Evolutionary conservation across 768 basidiomycete genomes (phyloP), one percentile per base, ranked within the genome.

Genomic region (Flagelloscypha sp.): DNA sequence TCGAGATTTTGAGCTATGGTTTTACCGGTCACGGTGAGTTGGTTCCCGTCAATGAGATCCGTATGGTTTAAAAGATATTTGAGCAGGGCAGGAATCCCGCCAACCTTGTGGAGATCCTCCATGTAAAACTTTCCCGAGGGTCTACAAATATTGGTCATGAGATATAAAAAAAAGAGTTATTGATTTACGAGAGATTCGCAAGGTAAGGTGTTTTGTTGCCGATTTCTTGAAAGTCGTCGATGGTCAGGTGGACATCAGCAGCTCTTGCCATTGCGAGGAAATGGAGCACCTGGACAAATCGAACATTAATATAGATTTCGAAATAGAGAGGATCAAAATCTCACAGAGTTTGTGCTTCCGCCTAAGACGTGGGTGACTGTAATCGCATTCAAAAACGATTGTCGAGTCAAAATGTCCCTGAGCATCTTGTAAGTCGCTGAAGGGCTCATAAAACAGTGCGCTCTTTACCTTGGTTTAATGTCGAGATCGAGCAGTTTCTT

Each of bases 1-100:
- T 64, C 77, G 22, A 92, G 67, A 57, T 95, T 94, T 58, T 92
- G 77, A 10, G 84, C 83, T 25, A 95, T 64, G 2, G 89, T 92
- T 60, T 79, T 87, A 35, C 92, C 92, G 9, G 90, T 95, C 27
- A 94, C 84, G 23, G 92, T 97, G 56, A 90, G 60, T 48, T 84
- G 82, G 41, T 65, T 72, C 24, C 86, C 85, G 52, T 89, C 83
- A 43, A 90, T 81, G 40, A 90, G 62, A 52, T 81, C 65, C 8
- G 82, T 83, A 52, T 84, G 63, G 46, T 83, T 80, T 31, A 88
- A 61, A 27, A 90, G 68, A 54, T 88, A 89, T 58, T 89, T 90
- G 40, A 90, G 57, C 34, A 90, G 68, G 1, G 84, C 84, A 0
- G 88, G 89, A 35, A 89, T 74, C 38, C 88, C 88, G 19, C 89